A percentile compares a stretch with the other conserved stretches of the same genome.
phyloP scores from a whole-genome alignment of 1,284 basidiomycete species.

The Macrocystidia cucumis region DNA sequence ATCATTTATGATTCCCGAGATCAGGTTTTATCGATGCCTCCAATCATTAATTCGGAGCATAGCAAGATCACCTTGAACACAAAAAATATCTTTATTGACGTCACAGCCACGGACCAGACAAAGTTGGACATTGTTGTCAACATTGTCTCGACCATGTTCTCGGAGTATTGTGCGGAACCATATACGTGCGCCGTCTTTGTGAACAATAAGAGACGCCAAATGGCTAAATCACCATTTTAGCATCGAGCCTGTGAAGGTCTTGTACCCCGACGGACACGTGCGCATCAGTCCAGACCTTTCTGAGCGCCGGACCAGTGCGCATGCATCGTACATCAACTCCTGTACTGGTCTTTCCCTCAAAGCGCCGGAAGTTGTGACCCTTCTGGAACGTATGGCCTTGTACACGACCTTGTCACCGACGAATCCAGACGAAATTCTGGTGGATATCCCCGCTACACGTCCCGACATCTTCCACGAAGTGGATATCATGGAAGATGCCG shows the following conservation, averaged over 20 bases:
- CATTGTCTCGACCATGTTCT: constrained; percentile 95
- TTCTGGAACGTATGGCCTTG: constrained; percentile 76
- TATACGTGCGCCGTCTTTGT: constrained; percentile 62
- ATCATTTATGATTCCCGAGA: constrained; percentile 93
- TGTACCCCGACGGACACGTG: constrained; percentile 71
- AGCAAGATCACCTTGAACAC: constrained; percentile 97
- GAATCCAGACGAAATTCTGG: constrained; percentile 59
- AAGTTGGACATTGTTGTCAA: constrained; percentile 95
- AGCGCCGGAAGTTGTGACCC: constrained; percentile 48
- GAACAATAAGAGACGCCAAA: neutral
- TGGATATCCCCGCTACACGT: constrained; percentile 84
- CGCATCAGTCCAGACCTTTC: constrained; percentile 81
- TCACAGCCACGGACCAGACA: constrained; percentile 96
- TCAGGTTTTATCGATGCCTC: constrained; percentile 92
- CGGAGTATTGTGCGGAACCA: constrained; percentile 89
- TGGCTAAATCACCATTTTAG: constrained; percentile 33
- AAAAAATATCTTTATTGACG: constrained; percentile 93
- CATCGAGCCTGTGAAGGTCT: constrained; percentile 85
- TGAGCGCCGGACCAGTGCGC: constrained; percentile 67
- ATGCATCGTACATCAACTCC: constrained; percentile 89
- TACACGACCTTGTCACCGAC: constrained; percentile 38
- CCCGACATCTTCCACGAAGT: constrained; percentile 98
- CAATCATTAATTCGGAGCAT: constrained; percentile 96
- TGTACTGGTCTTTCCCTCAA: constrained; percentile 83
- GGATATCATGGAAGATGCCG: constrained; percentile 97